Base-by-base conservation (phyloP, 1,139 yeast species). In the Yamadazyma jaroonii region DNA sequence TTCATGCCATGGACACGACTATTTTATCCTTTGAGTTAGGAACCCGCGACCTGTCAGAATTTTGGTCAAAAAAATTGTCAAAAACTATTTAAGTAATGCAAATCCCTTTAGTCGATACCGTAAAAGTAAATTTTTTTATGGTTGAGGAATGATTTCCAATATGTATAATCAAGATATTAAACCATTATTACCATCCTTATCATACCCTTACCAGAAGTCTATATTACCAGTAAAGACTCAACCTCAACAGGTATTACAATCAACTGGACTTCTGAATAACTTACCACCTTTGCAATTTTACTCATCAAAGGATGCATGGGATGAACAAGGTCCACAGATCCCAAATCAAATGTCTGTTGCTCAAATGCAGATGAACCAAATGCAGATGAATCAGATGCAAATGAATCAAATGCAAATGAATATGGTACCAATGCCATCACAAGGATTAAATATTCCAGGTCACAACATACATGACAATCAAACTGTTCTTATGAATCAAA, bases 181-280 rank as follows among this genome's bases (percentile, higher is more conserved):
- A 32, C 52, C 49, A 2, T 37, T 45, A 9, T 44, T 48, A 26
- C 52, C 52, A 10, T 37, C 52, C 5, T 33, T 48, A 29, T 35
- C 23, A 17, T 35, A 34, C 22, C 38, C 32, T 9, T 24, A 32
- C 12, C 37, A 33, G 29, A 30, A 26, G 12, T 8, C 6, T 22
- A 9, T 33, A 14, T 28, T 27, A n/a, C 12, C 13, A 12, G 27
- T 12, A 6, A 25, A 25, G 11, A 11, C 4, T n/a, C 10, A 27
- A 9, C 5, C 17, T 4, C 10, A n/a, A 9, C 17, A 15, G 5
- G 14, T 13, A 7, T 25, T 8, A 14, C 8, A n/a, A 8, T 11
- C 14, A n/a, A 27, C 13, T 3, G 27, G 27, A 25, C 10, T 27
- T 13, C 17, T 13, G 17, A 11, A 9, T 10, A 36, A 28, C 29